Percentiles rank a stretch among this genome's conserved stretches.
Evolutionary conservation across 768 basidiomycete species (phyloP).

Genomic region (Mrakia blollopis): DNA sequence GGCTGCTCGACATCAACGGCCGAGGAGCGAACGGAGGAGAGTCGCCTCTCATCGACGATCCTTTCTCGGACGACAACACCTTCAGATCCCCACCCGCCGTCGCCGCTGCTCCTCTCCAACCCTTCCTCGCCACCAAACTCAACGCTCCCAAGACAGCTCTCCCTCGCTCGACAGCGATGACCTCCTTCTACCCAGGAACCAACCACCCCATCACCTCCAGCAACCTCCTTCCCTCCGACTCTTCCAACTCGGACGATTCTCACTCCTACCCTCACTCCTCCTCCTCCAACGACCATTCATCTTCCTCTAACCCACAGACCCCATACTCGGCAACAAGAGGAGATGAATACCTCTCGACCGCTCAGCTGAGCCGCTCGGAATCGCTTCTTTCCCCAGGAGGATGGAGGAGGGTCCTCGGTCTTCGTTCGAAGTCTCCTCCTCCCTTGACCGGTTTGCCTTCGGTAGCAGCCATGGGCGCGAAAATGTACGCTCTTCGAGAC

Average conservation of each 20-base stretch:
- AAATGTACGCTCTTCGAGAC: conserved; percentile 9
- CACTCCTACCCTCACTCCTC: conserved; percentile 2
- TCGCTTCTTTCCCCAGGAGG: neutral
- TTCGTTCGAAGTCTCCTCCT: conserved; percentile 24
- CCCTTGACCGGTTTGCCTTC: conserved; percentile 4
- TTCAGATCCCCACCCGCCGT: neutral
- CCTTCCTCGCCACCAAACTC: neutral
- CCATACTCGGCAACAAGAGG: neutral
- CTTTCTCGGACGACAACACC: conserved; percentile 10
- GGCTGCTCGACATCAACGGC: neutral
- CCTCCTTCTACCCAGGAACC: conserved; percentile 24
- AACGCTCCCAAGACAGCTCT: neutral
- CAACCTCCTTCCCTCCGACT: conserved; percentile 3
- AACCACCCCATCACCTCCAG: neutral
- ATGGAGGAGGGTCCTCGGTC: conserved; percentile 11
- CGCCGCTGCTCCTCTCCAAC: neutral
- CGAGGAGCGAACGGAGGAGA: conserved; percentile 12
- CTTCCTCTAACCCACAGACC: neutral
- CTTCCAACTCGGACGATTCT: conserved; percentile 1
- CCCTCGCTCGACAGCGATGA: conserved; percentile 19
- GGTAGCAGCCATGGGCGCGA: conserved; percentile 4
- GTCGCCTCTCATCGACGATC: conserved; percentile 10
- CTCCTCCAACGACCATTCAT: neutral
- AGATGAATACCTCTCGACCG: neutral
- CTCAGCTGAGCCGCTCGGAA: conserved; percentile 4